These are phyloP conservation scores for Austropuccinia psidii DNA, from an alignment of 1,284 basidiomycete genomes.

Conservation along the genomic window DNA sequence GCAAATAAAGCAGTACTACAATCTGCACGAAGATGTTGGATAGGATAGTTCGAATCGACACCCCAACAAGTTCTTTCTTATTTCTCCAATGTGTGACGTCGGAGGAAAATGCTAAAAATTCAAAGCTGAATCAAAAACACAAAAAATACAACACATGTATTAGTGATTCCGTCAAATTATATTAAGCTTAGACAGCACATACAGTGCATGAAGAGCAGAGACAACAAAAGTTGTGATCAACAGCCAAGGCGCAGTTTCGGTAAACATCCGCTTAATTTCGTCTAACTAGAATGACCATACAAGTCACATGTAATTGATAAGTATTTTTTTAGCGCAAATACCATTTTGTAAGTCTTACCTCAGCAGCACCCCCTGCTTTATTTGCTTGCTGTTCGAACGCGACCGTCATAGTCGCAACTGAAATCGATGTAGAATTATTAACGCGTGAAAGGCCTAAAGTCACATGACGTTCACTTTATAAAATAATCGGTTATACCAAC, in stretches of 20 bases:
- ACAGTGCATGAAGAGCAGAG: conserved; percentile 77
- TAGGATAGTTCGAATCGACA: conserved; percentile 58
- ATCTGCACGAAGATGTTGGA: conserved; percentile 87
- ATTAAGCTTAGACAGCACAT: conserved; percentile 41
- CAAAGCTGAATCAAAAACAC: conserved; percentile 56
- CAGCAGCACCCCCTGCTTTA: conserved; percentile 11
- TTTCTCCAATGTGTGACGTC: conserved; percentile 82
- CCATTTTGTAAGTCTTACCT: conserved; percentile 61
- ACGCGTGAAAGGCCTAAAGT: too few relatives aligned
- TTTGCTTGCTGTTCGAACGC: conserved; percentile 64
- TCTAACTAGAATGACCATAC: conserved; percentile 65
- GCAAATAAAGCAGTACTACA: conserved; percentile 80
- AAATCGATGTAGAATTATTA: too few relatives aligned
- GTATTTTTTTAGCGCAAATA: conserved; percentile 35
- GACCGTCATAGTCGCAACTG: conserved; percentile 58
- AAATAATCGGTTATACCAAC: neutral
- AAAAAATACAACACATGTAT: conserved; percentile 45
- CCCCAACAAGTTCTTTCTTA: conserved; percentile 57
- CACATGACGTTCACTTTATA: neutral
- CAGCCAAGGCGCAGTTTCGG: conserved; percentile 85
- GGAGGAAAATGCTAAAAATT: conserved; percentile 81
- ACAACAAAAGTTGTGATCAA: conserved; percentile 66
- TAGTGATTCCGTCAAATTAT: conserved; percentile 20
- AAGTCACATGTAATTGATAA: conserved; percentile 10
- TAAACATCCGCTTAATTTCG: conserved; percentile 82